phyloP scores from a whole-genome alignment of 129 eudicot species.

The Calendula officinalis region DNA sequence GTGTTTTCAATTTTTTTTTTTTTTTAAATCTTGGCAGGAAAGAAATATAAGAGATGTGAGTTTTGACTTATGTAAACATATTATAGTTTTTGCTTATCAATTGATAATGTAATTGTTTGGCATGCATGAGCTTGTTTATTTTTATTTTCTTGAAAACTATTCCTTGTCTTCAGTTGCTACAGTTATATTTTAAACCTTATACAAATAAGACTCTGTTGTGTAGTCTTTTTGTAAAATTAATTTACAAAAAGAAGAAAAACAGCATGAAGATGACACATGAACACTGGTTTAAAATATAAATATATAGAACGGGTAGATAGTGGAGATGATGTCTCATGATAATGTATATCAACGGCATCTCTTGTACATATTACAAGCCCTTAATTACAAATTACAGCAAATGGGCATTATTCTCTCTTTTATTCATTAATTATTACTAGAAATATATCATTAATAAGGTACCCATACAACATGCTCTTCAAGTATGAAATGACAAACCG shows the following conservation, averaged over 20 bases:
- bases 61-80: not conserved
- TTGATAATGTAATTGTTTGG: not conserved
- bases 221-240: too few species aligned
- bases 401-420: slow-evolving; percentile 28
- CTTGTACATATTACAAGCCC: slow-evolving; percentile 28
- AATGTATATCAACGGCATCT: slow-evolving; percentile 30
- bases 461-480: slow-evolving; percentile 74
- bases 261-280: too few species aligned
- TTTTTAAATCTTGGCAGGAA: slow-evolving; percentile 23
- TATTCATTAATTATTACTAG: not conserved
- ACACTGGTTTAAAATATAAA: slow-evolving; percentile 19
- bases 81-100: not conserved
- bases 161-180: not conserved
- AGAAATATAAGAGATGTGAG: slow-evolving; percentile 1
- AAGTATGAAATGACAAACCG: slow-evolving; percentile 76
- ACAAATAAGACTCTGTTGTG: too few species aligned
- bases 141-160: not conserved
- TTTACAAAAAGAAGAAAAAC: too few species aligned
- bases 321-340: slow-evolving; percentile 21
- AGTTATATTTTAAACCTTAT: too few species aligned
- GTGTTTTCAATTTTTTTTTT: slow-evolving; percentile 11
- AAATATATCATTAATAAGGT: slow-evolving; percentile 28
- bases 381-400: slow-evolving; percentile 16
- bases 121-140: not conserved
- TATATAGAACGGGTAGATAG: slow-evolving; percentile 16